Base-by-base conservation (phyloP, 1,139 yeast species). In the Candida sp. region DNA sequence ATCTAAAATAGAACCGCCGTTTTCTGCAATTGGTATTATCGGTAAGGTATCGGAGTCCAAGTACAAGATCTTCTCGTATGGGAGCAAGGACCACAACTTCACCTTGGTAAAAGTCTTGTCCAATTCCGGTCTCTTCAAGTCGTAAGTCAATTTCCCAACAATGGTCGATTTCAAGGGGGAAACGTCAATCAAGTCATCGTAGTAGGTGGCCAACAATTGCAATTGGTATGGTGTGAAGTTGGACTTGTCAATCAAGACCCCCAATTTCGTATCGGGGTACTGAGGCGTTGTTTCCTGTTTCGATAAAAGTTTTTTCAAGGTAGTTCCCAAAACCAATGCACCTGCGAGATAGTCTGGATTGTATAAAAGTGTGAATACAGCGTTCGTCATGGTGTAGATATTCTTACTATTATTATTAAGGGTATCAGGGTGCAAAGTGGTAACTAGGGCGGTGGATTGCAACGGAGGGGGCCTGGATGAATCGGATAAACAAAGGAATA, bases 31-130 rank as follows among this genome's bases (percentile, higher is more conserved):
- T 40, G 75, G 70, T 42, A 73, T 67, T 28, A 85, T 52, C 1
- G 96, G 91, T 48, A 92, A 73, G 3, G 92, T 84, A 65, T 94
- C 98, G 3, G 92, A 85, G 67, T 93, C 98, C 56, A 94, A 69
- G 63, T 88, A 93, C 47, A 92, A 77, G 1, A 93, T 72, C 55
- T 78, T 81, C 17, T 81, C 82, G 66, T 77, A 92, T 42, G 63
- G 52, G 53, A 56, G 64, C 54, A 85, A 78, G 41, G 78, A 75
- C 96, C 97, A 93, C 31, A 90, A 72, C 51, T 85, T 80, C 27
- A 92, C 70, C 63, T 93, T 93, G 46, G 96, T 84, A 60, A 85
- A 80, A 1, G 97, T 86, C 52, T 78, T 75, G 38, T 80, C 80
- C 53, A 93, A 78, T 59, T 93, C 98, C 1, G 93, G 91, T 53